Percentiles rank a stretch among this genome's conserved stretches.
Evolutionary conservation across 2,329 filamentous ascomycete species (phyloP).

Genomic region (Epichloe brachyelytri): DNA sequence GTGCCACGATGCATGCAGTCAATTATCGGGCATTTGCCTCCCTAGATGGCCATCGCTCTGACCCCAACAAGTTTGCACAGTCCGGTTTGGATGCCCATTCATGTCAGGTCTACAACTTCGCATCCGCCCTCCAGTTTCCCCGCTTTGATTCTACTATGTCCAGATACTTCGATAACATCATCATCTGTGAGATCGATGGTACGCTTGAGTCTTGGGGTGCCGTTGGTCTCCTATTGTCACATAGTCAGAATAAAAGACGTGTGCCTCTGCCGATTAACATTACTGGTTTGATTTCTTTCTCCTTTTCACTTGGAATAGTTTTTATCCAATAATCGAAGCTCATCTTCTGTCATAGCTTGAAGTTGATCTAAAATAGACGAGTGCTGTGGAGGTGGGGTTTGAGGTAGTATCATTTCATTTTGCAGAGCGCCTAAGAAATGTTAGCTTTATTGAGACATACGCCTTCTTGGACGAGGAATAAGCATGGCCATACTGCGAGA

Average conservation of each 20-base stretch:
- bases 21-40: not conserved
- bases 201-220: not conserved
- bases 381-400: conserved; percentile 2
- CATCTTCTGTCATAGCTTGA: conserved; percentile 5
- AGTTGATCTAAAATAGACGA: conserved; percentile 1
- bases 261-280: not conserved
- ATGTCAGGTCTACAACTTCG: conserved; percentile 2
- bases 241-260: not conserved
- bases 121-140: not conserved
- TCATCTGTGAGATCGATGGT: conserved; percentile 7
- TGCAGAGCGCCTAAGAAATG: conserved; percentile 10
- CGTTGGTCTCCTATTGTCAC: not conserved
- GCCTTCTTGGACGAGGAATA: not conserved
- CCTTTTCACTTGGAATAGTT: conserved; percentile 8
- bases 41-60: too few relatives aligned
- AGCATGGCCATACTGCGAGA: conserved; percentile 9
- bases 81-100: not conserved
- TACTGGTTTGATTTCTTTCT: not conserved
- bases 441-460: not conserved
- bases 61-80: too few relatives aligned
- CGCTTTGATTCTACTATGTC: not conserved
- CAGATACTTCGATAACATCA: not conserved
- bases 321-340: conserved; percentile 11
- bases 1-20: not conserved
- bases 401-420: conserved; percentile 12